Evolutionary conservation across 1,284 basidiomycete species (phyloP), one percentile per base, ranked within the genome.

Genomic region (Melampsora larici-populina): DNA sequence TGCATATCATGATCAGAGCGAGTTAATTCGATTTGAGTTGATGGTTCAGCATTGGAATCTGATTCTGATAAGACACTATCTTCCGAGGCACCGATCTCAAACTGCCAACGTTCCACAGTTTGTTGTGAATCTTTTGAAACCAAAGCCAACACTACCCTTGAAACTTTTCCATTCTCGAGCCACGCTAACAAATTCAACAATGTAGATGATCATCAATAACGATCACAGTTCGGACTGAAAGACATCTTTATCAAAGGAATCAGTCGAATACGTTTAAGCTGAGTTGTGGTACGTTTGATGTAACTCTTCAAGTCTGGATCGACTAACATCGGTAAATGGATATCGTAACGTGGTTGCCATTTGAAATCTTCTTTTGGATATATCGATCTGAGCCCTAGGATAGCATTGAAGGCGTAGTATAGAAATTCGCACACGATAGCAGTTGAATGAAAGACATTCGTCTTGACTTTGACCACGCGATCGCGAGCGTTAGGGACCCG

Each of bases 41-140:
- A 6, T 26, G 49, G 51, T 11, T 63, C 51, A 29, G 21, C n/a
- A 6, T 36, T 26, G 21, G 6, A 21, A 2, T 21, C 24, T 18
- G 65, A 24, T 67, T 68, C 33, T 40, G 67, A 40, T 36, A 58
- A 29, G 15, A 58, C 7, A 9, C n/a, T 8, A 58, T 24, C n/a
- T n/a, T 86, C 85, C 79, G 87, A 85, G 65, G 95, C 88, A 82
- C 94, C 91, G 82, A 99, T 88, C 85, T 99, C 94, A 84, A 99
- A 99, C 76, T 97, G 95, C 97, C 97, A 99, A 79, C 97, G 88
- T 84, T 99, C 97, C 68, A 97, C 88, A 0, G 95, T 92, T 79
- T 91, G 90, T 65, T 92, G 88, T 21, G 92, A 91, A 82, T 99
- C 96, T 83, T 95, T 93, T 36, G 93, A 92, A 80, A 99, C 93